A percentile compares a stretch with the other conserved stretches of the same genome.
These are phyloP conservation scores for Paraphaeosphaeria minitans DNA, from an alignment of 2,329 filamentous ascomycete species.

Conservation along the genomic window DNA sequence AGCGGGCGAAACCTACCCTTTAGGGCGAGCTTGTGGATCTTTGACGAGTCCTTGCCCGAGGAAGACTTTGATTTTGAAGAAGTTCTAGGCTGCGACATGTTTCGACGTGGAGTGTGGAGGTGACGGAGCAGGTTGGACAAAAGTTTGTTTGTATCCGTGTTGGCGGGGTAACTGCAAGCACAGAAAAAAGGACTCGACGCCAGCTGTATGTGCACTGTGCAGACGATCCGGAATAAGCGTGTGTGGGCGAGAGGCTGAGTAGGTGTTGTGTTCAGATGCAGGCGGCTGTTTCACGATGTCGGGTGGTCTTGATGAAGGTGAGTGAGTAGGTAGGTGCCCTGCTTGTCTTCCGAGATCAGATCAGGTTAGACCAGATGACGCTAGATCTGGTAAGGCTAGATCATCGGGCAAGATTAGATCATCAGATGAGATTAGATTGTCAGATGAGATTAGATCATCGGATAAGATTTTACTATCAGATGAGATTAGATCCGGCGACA, in stretches of 20 bases:
- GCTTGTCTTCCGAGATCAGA: not conserved
- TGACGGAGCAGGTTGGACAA: slow-evolving; percentile 9
- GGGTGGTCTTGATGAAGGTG: slow-evolving; percentile 4
- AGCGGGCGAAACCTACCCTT: slow-evolving; percentile 64
- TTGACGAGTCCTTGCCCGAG: slow-evolving; percentile 71
- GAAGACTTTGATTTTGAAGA: slow-evolving; percentile 40
- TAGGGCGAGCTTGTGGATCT: slow-evolving; percentile 91
- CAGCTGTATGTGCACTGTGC: not conserved
- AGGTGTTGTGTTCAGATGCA: not conserved
- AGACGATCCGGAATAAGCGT: not conserved
- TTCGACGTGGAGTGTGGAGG: slow-evolving; percentile 7
- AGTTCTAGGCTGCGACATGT: slow-evolving; percentile 40
- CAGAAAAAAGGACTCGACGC: not conserved
- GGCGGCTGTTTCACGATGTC: not conserved
- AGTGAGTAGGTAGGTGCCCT: slow-evolving; percentile 17
- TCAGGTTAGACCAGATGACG: slow-evolving; percentile 29
- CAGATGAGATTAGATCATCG: slow-evolving; percentile 22
- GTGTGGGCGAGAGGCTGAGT: not conserved
- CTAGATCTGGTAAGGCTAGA: slow-evolving; percentile 40
- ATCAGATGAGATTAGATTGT: slow-evolving; percentile 30
- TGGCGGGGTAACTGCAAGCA: slow-evolving; percentile 34
- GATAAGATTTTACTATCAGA: too few relatives aligned
- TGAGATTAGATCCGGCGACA: slow-evolving; percentile 32
- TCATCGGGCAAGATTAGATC: too few relatives aligned
- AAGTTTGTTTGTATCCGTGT: slow-evolving; percentile 36